Evolutionary conservation across 176 grass and related monocot genomes (phyloP), one percentile per base, ranked within the genome.

Genomic region (Hyparrhenia diplandra): DNA sequence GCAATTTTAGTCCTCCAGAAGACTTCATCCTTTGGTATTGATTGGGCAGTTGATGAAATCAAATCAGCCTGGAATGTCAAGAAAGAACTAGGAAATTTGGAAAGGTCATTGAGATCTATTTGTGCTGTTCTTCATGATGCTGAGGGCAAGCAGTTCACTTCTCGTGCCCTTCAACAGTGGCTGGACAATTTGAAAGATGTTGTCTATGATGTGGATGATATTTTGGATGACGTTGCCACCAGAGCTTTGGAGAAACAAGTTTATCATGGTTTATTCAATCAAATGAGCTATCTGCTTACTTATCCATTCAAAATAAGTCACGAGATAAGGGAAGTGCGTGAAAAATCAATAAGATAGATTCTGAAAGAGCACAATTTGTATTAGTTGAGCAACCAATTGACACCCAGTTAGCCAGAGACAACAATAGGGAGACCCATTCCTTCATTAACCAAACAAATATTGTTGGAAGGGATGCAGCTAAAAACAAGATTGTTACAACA

Each of bases 181-280:
- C 10, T 67, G 29, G 30, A 79, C 1, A 36, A 79, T 27, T 14
- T 79, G 18, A 79, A 79, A 39, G 77, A 79, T 11, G 29, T 45
- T 24, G 21, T 79, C 18, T 79, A 67, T 52, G 77, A 67, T n/a
- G 36, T 79, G 16, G 63, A 79, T 5, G 77, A 79, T 79, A 31
- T 67, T 54, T 54, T 79, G 30, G 63, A 79, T 27, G 21, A 49
- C 0, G 20, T 67, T 0, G 11, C 52, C 11, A 75, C 34, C 0
- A n/a, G 35, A 59, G 73, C 32, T 3, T 34, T 58, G 0, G 18
- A 39, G 11, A 32, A 59, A 8, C 1, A 59, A 59, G 12, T 40
- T 59, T 7, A 10, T 39, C 57, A 37, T 9, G 12, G 73, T 59
- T 59, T 59, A 20, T 25, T 58, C 34, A 10, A 13, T 58, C 2